A percentile compares a stretch with the other conserved stretches of the same genome.
These are phyloP conservation scores for Syzygium syzygioides DNA, from an alignment of 441 rosid species.

Conservation along the genomic window DNA sequence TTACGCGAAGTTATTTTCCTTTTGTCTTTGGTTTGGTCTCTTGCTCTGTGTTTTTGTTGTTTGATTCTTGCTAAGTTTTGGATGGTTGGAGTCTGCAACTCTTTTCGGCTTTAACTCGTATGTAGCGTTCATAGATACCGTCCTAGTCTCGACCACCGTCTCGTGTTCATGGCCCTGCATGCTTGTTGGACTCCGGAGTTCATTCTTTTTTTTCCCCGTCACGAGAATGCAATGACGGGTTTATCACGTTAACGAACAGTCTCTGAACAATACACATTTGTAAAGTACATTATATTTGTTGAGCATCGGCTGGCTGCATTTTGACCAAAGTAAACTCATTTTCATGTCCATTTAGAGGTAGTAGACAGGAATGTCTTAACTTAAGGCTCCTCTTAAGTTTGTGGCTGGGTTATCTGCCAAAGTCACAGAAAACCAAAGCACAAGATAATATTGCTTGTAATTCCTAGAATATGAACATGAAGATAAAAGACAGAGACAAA, in stretches of 20 bases:
- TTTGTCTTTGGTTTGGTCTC: neutral
- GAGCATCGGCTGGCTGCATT: neutral
- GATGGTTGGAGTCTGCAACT: neutral
- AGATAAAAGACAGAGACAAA: neutral
- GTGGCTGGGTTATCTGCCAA: neutral
- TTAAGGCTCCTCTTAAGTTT: neutral
- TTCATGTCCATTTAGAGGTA: neutral
- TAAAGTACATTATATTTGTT: neutral
- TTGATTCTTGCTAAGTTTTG: neutral
- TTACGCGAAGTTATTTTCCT: neutral
- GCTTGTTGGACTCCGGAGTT: neutral
- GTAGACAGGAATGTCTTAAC: neutral
- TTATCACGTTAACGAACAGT: neutral
- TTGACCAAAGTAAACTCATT: neutral
- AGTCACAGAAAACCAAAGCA: neutral
- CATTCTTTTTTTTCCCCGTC: neutral
- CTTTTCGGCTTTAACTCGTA: neutral
- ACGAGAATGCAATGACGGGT: neutral
- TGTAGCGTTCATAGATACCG: neutral
- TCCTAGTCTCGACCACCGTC: neutral
- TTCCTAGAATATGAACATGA: neutral
- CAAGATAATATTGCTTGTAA: neutral
- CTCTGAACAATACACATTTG: neutral
- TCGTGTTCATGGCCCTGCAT: neutral
- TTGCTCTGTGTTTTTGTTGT: neutral